Conservation (phyloP, 73 alveolate genomes). For the Blepharisma japonicum region DNA sequence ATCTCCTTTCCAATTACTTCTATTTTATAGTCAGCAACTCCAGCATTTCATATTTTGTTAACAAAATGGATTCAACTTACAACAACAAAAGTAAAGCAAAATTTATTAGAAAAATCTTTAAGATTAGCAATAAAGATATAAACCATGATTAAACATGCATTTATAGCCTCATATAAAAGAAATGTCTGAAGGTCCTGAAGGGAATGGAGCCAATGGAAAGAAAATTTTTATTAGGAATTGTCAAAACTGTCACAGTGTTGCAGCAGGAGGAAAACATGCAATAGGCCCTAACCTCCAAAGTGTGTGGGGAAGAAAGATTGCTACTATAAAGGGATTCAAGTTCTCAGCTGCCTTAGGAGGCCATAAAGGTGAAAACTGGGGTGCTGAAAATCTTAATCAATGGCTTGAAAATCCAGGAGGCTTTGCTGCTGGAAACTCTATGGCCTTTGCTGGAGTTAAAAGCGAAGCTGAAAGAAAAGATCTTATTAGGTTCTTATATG, state of each 20-base stretch:
- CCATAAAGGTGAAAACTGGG: not conserved
- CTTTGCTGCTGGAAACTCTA: not conserved
- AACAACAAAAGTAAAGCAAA: too few species aligned
- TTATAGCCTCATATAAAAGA: too few species aligned
- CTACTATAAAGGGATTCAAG: not conserved
- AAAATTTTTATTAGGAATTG: not conserved
- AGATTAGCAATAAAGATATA: too few species aligned
- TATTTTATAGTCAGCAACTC: too few species aligned
- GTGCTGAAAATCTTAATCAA: not conserved
- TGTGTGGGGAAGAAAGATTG: slow-evolving; percentile 16
- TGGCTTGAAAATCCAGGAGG: not conserved
- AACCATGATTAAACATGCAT: too few species aligned
- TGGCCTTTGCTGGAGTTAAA: slow-evolving; percentile 21
- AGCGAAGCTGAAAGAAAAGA: slow-evolving; percentile 7
- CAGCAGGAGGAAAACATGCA: not conserved
- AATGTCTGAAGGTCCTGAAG: not conserved
- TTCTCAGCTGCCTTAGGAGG: not conserved
- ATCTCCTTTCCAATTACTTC: too few species aligned
- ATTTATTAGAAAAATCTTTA: too few species aligned
- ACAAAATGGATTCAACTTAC: too few species aligned
- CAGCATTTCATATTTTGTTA: too few species aligned
- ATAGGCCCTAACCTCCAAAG: not conserved
- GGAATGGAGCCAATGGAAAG: not conserved
- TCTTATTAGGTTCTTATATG: slow-evolving; percentile 4
- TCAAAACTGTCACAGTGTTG: slow-evolving; percentile 8